Percentiles rank a stretch among this genome's conserved stretches.
phyloP scores from a whole-genome alignment of 495 filamentous ascomycete species.

The Ramalina peruviana region DNA sequence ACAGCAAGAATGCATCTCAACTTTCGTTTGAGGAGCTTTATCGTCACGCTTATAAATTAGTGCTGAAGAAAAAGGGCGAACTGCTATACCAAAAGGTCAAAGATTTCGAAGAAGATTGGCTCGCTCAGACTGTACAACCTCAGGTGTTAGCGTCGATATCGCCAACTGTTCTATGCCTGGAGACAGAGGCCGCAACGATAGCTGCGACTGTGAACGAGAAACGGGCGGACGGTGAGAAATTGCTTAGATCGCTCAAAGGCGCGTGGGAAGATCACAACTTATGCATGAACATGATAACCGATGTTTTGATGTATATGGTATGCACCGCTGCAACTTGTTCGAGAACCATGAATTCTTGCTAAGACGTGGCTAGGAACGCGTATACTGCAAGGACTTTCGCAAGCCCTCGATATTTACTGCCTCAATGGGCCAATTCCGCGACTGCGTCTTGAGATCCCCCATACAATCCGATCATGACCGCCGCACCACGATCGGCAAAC shows the following conservation, averaged over 20 bases:
- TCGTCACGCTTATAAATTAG: constrained; percentile 91
- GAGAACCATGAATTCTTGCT: not conserved
- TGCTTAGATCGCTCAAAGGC: constrained; percentile 58
- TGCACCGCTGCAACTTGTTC: constrained; percentile 12
- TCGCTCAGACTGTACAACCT: constrained; percentile 51
- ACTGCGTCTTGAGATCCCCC: constrained; percentile 54
- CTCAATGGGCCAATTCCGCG: constrained; percentile 77
- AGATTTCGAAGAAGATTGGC: constrained; percentile 66
- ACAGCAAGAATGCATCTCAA: constrained; percentile 77
- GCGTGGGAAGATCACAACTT: constrained; percentile 82
- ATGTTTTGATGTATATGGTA: constrained; percentile 97
- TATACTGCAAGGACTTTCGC: constrained; percentile 54
- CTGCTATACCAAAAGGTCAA: constrained; percentile 70
- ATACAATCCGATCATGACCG: constrained; percentile 27
- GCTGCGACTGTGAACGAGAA: constrained; percentile 58
- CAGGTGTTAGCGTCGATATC: constrained; percentile 48
- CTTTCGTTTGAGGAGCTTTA: constrained; percentile 95
- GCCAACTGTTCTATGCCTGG: constrained; percentile 36
- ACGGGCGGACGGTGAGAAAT: constrained; percentile 66
- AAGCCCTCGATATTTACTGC: constrained; percentile 68
- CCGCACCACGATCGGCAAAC: constrained; percentile 39
- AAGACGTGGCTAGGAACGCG: constrained; percentile 48
- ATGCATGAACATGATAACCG: constrained; percentile 93
- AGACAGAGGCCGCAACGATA: constrained; percentile 21
- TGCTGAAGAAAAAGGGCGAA: constrained; percentile 72